These are phyloP conservation scores for Parathielavia hyrcaniae DNA, from an alignment of 495 filamentous ascomycete species.

Conservation along the genomic window DNA sequence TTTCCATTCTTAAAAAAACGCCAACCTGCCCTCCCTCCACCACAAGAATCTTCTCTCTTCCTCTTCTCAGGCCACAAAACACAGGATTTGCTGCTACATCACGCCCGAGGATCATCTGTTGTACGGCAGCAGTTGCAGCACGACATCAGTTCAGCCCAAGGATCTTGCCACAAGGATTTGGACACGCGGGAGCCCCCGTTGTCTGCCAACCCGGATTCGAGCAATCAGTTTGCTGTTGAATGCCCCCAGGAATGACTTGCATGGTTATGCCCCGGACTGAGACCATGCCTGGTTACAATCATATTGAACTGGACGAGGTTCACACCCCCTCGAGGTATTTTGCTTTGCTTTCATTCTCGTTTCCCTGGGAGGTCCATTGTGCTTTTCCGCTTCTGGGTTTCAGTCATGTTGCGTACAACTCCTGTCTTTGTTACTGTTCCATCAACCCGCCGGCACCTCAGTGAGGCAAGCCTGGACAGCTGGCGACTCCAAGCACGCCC, in stretches of 20 bases:
- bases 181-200: constrained; percentile 19
- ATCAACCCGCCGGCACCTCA: constrained; percentile 15
- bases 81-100: constrained; percentile 4
- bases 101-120: constrained; percentile 23
- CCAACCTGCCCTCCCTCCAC: constrained; percentile 6
- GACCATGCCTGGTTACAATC: constrained; percentile 45
- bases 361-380: constrained; percentile 32
- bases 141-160: constrained; percentile 24
- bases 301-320: constrained; percentile 47
- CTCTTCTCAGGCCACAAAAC: neutral
- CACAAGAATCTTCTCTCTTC: neutral
- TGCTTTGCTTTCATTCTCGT: constrained; percentile 30
- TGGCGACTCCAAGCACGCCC: constrained; percentile 3
- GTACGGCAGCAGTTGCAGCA: constrained; percentile 22
- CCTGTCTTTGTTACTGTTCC: constrained; percentile 25
- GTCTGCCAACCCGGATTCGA: constrained; percentile 19
- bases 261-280: constrained; percentile 41
- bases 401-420: constrained; percentile 27
- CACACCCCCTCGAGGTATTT: constrained; percentile 51
- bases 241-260: constrained; percentile 37
- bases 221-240: constrained; percentile 20
- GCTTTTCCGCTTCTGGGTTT: constrained; percentile 19
- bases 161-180: constrained; percentile 24
- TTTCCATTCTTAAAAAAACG: constrained; percentile 5
- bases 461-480: constrained; percentile 22